These are phyloP conservation scores for Cryphonectria naterciae DNA, from an alignment of 2,329 filamentous ascomycete species.

Conservation along the genomic window DNA sequence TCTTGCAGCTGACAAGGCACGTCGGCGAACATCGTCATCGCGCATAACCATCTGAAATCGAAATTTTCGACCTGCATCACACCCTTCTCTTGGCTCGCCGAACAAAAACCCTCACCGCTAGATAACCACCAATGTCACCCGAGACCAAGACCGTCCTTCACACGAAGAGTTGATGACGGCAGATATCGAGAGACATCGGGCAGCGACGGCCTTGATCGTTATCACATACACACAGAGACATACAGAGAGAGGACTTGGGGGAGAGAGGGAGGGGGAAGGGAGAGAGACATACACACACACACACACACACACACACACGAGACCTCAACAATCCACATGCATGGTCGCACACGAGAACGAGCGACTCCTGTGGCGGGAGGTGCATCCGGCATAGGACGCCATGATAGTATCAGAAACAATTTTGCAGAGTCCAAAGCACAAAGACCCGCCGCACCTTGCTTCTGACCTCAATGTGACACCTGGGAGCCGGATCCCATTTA, in stretches of 20 bases:
- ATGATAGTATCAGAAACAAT: neutral
- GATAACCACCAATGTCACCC: neutral
- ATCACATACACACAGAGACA: neutral
- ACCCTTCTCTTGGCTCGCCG: neutral
- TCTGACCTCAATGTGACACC: neutral
- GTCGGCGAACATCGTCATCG: slow-evolving; percentile 7
- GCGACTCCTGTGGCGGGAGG: neutral
- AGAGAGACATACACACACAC: neutral
- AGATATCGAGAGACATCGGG: neutral
- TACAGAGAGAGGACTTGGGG: no score
- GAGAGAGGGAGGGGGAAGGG: no score
- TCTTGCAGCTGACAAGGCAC: neutral
- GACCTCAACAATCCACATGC: neutral
- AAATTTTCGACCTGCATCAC: neutral
- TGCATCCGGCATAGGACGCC: neutral
- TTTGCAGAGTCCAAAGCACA: neutral
- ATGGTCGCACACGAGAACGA: neutral
- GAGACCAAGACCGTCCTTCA: neutral
- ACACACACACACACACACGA: neutral
- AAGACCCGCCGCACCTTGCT: neutral
- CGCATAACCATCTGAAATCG: neutral
- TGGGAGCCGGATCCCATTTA: neutral
- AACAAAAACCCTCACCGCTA: neutral
- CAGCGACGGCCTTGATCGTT: neutral
- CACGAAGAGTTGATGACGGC: no score